phyloP scores from a whole-genome alignment of 345 rosid genomes.

The Leavenworthia alabamica region DNA sequence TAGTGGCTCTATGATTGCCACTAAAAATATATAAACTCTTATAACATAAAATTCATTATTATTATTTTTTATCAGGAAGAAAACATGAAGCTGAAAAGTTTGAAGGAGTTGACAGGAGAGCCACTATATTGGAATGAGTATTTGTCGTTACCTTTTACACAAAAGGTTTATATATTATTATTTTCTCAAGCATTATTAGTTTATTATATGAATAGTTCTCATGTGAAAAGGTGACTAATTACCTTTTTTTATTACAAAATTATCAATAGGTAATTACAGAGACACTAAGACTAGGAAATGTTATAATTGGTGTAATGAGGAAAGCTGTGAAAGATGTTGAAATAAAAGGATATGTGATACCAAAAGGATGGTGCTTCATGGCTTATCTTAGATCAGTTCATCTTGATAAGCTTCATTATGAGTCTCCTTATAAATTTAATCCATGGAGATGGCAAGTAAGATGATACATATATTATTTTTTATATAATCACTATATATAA shows the following conservation, averaged over 20 bases:
- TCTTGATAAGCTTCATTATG: slow-evolving; percentile 76
- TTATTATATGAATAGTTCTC: neutral
- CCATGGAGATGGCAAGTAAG: slow-evolving; percentile 99
- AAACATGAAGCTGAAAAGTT: slow-evolving; percentile 65
- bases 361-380: slow-evolving; percentile 89
- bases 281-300: slow-evolving; percentile 82
- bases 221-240: slow-evolving; percentile 9
- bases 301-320: slow-evolving; percentile 84
- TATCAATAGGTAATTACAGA: slow-evolving; percentile 78
- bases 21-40: neutral
- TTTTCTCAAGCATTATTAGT: neutral
- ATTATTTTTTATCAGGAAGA: slow-evolving; percentile 48
- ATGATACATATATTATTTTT: neutral
- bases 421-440: slow-evolving; percentile 72
- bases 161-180: slow-evolving; percentile 39
- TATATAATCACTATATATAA: neutral
- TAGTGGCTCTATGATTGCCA: slow-evolving; percentile 9
- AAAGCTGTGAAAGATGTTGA: slow-evolving; percentile 77
- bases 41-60: neutral
- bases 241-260: neutral
- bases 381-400: slow-evolving; percentile 89
- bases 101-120: slow-evolving; percentile 56
- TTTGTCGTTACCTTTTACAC: slow-evolving; percentile 73
- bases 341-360: slow-evolving; percentile 76
- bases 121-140: slow-evolving; percentile 75